Conservation (phyloP, 805 yeast genomes). For the Yarrowia alimentaria region DNA sequence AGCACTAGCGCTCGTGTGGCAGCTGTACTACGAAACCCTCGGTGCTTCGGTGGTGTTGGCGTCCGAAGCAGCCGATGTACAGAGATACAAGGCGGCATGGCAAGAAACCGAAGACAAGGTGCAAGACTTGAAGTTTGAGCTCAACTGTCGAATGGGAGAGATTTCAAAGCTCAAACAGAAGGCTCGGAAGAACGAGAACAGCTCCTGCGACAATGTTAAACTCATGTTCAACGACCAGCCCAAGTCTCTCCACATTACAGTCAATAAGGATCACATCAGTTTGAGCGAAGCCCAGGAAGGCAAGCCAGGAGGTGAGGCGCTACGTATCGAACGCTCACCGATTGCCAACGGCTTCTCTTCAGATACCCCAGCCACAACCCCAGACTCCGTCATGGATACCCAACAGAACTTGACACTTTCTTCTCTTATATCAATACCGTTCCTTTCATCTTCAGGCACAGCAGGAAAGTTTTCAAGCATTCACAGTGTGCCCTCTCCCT, state of each 20-base stretch:
- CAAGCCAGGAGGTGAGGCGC: too few relatives aligned
- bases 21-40: slow-evolving; percentile 9
- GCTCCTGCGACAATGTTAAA: not conserved
- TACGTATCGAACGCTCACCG: too few relatives aligned
- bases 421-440: not conserved
- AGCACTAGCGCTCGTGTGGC: slow-evolving; percentile 8
- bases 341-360: not conserved
- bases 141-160: not conserved
- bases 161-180: not conserved
- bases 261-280: not conserved
- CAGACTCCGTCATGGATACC: slow-evolving; percentile 1
- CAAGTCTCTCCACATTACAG: not conserved
- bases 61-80: not conserved
- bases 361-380: not conserved
- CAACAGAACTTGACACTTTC: not conserved
- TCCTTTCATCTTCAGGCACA: not conserved
- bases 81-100: not conserved
- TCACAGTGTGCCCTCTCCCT: not conserved
- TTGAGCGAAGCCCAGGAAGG: not conserved
- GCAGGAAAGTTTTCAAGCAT: not conserved
- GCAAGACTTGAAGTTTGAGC: not conserved
- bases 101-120: slow-evolving; percentile 3
- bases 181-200: not conserved
- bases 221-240: not conserved
- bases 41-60: slow-evolving; percentile 13